phyloP scores from a whole-genome alignment of 495 filamentous ascomycete species.

The Pyrenopolyporus hunteri region DNA sequence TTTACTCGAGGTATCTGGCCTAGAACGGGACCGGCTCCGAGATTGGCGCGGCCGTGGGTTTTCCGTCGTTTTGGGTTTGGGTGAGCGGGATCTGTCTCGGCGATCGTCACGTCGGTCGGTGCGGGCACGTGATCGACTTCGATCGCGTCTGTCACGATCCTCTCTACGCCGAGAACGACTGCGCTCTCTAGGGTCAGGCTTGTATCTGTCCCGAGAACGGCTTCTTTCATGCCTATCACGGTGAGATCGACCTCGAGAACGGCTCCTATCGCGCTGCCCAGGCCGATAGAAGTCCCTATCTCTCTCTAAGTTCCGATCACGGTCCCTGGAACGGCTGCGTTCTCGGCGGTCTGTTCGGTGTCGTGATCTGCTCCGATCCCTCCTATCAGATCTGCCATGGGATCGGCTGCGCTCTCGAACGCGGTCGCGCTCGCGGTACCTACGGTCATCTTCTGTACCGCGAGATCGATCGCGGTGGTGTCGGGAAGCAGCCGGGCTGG shows the following conservation, averaged over 20 bases:
- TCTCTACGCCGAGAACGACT: slow-evolving; percentile 47
- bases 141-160: slow-evolving; percentile 39
- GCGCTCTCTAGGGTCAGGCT: slow-evolving; percentile 47
- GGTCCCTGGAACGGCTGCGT: slow-evolving; percentile 42
- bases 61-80: slow-evolving; percentile 40
- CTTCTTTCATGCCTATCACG: slow-evolving; percentile 39
- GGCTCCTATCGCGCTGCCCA: slow-evolving; percentile 43
- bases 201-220: slow-evolving; percentile 41
- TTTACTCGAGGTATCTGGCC: slow-evolving; percentile 38
- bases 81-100: slow-evolving; percentile 43
- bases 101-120: slow-evolving; percentile 32
- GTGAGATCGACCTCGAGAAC: slow-evolving; percentile 35
- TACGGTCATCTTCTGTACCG: slow-evolving; percentile 13
- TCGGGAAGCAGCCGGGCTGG: slow-evolving; percentile 42
- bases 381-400: slow-evolving; percentile 25
- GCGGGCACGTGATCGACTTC: slow-evolving; percentile 37
- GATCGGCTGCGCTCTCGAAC: slow-evolving; percentile 37
- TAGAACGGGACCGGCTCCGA: slow-evolving; percentile 48
- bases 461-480: slow-evolving; percentile 29
- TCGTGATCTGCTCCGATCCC: slow-evolving; percentile 35
- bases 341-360: slow-evolving; percentile 41
- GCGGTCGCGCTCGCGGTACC: slow-evolving; percentile 38
- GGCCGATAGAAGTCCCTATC: slow-evolving; percentile 41
- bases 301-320: slow-evolving; percentile 43
- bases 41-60: slow-evolving; percentile 37